Evolutionary conservation across 192 early-diverging fungal genomes (phyloP).

Genomic region (Mycoemilia scoparia): DNA sequence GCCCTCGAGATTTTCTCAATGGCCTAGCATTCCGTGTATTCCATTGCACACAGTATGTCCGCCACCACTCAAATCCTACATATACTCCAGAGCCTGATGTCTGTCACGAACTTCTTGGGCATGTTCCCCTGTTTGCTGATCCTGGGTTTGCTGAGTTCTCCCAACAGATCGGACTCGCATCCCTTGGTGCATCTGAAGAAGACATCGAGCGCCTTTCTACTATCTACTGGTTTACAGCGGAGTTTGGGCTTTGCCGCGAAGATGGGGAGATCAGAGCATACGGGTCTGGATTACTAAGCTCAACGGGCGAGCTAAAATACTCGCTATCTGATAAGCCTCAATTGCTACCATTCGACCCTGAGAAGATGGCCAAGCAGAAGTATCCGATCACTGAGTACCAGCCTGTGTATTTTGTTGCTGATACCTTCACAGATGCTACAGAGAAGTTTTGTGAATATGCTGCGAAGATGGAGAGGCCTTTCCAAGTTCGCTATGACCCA

Average conservation of each 20-base stretch:
- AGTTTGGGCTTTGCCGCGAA: conserved; percentile 78
- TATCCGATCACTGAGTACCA: conserved; percentile 89
- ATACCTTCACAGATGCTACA: conserved; percentile 85
- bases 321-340: conserved; percentile 62
- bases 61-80: conserved; percentile 74
- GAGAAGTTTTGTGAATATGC: conserved; percentile 77
- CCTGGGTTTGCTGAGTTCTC: conserved; percentile 86
- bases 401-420: conserved; percentile 86
- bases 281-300: conserved; percentile 81
- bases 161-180: conserved; percentile 87
- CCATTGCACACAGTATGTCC: conserved; percentile 94
- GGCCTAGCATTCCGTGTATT: conserved; percentile 93
- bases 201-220: conserved; percentile 83
- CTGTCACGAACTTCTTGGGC: conserved; percentile 91
- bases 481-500: conserved; percentile 81
- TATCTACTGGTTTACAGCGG: conserved; percentile 84
- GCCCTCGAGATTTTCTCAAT: conserved; percentile 87
- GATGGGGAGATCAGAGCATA: conserved; percentile 58
- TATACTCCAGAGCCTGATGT: conserved; percentile 92
- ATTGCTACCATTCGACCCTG: conserved; percentile 68
- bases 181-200: conserved; percentile 76
- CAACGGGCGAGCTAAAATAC: conserved; percentile 92
- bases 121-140: conserved; percentile 62
- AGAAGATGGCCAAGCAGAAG: conserved; percentile 44
- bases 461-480: conserved; percentile 55